These are phyloP conservation scores for Neopestalotiopsis sp. DNA, from an alignment of 2,329 filamentous ascomycete species.

Conservation along the genomic window DNA sequence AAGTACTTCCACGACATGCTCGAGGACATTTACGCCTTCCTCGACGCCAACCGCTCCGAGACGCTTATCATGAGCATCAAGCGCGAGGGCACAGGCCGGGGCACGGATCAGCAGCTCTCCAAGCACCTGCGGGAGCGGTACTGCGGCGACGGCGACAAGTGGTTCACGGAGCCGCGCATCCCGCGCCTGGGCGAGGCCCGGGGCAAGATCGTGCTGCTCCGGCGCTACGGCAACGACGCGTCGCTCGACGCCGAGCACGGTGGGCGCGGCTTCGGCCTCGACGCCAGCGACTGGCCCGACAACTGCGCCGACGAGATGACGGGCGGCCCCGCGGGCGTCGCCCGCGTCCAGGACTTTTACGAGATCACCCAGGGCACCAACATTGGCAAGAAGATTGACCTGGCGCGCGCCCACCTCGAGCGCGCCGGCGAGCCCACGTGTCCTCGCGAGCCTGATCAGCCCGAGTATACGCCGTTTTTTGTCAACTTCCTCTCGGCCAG, in stretches of 20 bases:
- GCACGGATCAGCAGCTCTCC: conserved; percentile 79
- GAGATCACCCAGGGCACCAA: conserved; percentile 77
- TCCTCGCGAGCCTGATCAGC: conserved; percentile 44
- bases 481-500: conserved; percentile 90
- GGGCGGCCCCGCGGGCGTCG: conserved; percentile 66
- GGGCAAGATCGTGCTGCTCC: conserved; percentile 82
- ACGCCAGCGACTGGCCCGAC: conserved; percentile 78
- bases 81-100: conserved; percentile 83
- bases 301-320: conserved; percentile 76
- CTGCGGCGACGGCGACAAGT: conserved; percentile 60
- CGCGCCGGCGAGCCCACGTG: conserved; percentile 64
- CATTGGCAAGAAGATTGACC: conserved; percentile 81
- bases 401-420: conserved; percentile 76
- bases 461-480: conserved; percentile 65
- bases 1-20: conserved; percentile 81
- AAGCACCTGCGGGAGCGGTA: conserved; percentile 77
- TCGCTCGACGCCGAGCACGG: conserved; percentile 56
- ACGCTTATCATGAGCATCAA: conserved; percentile 87
- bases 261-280: conserved; percentile 60
- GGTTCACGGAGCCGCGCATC: conserved; percentile 80
- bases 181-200: conserved; percentile 80
- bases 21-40: conserved; percentile 73
- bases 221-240: conserved; percentile 75
- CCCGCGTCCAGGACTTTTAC: conserved; percentile 95
- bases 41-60: conserved; percentile 79